Evolutionary conservation across 1,284 basidiomycete species (phyloP).

Genomic region (Ceratobasidium sp.): DNA sequence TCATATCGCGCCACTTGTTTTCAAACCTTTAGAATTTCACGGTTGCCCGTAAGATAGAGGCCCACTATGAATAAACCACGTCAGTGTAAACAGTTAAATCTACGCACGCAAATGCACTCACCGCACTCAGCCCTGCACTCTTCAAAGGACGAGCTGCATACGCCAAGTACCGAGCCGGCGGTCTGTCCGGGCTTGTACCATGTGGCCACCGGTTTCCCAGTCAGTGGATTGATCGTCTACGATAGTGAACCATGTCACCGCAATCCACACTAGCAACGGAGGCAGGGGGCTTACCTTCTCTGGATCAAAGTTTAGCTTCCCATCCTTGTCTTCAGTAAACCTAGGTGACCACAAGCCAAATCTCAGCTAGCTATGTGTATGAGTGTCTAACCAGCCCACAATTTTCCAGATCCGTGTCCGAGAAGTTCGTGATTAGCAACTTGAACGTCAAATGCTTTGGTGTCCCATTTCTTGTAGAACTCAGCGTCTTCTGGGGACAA

Average conservation of each 20-base stretch:
- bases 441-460: constrained; percentile 78
- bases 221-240: constrained; percentile 81
- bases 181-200: constrained; percentile 89
- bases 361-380: constrained; percentile 39
- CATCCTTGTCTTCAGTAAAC: constrained; percentile 75
- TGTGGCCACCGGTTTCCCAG: constrained; percentile 74
- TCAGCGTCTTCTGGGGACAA: constrained; percentile 73
- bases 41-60: constrained; percentile 58
- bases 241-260: background rate
- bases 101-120: constrained; percentile 62
- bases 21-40: constrained; percentile 69
- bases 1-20: background rate
- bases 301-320: constrained; percentile 78
- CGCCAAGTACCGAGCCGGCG: constrained; percentile 76
- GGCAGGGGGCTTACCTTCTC: constrained; percentile 55
- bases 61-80: constrained; percentile 14
- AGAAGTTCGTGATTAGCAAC: constrained; percentile 86
- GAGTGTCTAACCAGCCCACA: constrained; percentile 5
- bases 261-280: background rate
- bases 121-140: constrained; percentile 87
- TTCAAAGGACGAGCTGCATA: constrained; percentile 85
- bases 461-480: constrained; percentile 78
- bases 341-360: constrained; percentile 47
- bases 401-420: constrained; percentile 61
- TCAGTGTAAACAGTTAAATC: background rate